Evolutionary conservation across 169 alveolate species (phyloP).

Genomic region (Condylostoma magnum): DNA sequence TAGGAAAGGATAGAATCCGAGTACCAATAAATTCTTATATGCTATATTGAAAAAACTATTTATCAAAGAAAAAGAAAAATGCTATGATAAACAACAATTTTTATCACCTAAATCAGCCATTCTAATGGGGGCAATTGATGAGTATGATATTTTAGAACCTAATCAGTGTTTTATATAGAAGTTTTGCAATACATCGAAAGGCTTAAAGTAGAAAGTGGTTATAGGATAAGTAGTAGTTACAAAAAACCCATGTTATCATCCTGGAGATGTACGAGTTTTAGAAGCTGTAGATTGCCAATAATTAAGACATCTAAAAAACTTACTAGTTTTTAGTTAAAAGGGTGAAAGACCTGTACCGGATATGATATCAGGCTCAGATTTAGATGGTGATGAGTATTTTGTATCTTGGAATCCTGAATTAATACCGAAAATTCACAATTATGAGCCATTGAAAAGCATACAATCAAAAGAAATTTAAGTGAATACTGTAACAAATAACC

Average conservation of each 20-base stretch:
- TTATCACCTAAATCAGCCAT: slow-evolving; percentile 51
- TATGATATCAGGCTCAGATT: slow-evolving; percentile 73
- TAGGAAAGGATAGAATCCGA: no score
- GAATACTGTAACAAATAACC: slow-evolving; percentile 13
- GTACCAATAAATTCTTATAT: no score
- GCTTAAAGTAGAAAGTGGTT: slow-evolving; percentile 9
- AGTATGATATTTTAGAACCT: slow-evolving; percentile 48
- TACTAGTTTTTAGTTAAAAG: slow-evolving; percentile 64
- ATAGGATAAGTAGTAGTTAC: slow-evolving; percentile 60
- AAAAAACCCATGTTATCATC: slow-evolving; percentile 74
- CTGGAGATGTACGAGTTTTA: slow-evolving; percentile 74
- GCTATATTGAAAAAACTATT: no score
- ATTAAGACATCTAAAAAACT: slow-evolving; percentile 50
- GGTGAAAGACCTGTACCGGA: slow-evolving; percentile 60
- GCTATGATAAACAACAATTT: slow-evolving; percentile 52
- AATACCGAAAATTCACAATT: slow-evolving; percentile 26
- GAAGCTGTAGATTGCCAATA: slow-evolving; percentile 57
- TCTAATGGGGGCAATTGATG: slow-evolving; percentile 69
- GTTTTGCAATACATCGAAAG: no score
- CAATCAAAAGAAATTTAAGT: slow-evolving; percentile 7
- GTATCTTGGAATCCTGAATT: slow-evolving; percentile 64
- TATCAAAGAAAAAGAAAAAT: no score
- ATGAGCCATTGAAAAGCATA: slow-evolving; percentile 27
- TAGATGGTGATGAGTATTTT: slow-evolving; percentile 82
- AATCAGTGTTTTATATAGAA: slow-evolving; percentile 52